A percentile compares a stretch with the other conserved stretches of the same genome.
Evolutionary conservation across 2,329 filamentous ascomycete species (phyloP).

Genomic region (Calonectria multiphialidica): DNA sequence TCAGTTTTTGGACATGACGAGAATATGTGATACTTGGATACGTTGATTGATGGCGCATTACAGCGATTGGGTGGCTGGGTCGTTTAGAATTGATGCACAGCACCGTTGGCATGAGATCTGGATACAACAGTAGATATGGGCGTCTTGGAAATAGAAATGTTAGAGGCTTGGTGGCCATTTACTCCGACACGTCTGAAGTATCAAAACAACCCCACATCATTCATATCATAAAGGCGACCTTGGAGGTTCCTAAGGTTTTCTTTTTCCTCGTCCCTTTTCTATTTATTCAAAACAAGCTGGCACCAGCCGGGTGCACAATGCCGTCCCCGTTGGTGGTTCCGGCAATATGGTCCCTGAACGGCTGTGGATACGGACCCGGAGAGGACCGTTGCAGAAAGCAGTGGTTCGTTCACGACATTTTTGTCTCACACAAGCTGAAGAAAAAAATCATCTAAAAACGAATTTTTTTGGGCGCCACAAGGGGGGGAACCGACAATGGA

Average conservation of each 20-base stretch:
- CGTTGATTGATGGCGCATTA: not conserved
- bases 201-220: not conserved
- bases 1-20: not conserved
- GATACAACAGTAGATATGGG: not conserved
- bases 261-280: not conserved
- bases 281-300: not conserved
- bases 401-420: not conserved
- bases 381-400: not conserved
- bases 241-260: not conserved
- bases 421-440: not conserved
- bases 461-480: too few relatives aligned
- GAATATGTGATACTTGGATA: not conserved
- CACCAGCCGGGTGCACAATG: not conserved
- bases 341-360: not conserved
- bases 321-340: not conserved
- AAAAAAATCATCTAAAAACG: not conserved
- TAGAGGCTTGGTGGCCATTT: not conserved
- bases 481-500: not conserved
- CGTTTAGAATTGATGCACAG: not conserved
- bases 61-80: not conserved
- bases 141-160: slow-evolving; percentile 3
- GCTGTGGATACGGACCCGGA: not conserved
- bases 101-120: not conserved
- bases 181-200: not conserved
- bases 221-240: not conserved